A percentile compares a stretch with the other conserved stretches of the same genome.
Conservation (phyloP, 306 rosid species). For the Lathyrus oleraceus region DNA sequence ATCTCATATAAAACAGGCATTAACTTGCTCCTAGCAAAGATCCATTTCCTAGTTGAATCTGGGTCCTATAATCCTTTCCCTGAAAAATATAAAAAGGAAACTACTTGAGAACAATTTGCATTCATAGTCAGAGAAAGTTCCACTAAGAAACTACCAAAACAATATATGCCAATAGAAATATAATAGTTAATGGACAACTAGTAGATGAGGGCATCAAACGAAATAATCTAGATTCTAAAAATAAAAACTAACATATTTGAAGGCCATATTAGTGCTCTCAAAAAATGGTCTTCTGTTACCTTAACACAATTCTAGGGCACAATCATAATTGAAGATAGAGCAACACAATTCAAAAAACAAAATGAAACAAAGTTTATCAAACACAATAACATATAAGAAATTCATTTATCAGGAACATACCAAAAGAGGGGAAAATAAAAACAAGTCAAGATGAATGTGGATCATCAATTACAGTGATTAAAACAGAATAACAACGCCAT, state of each 20-base stretch:
- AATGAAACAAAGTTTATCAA: too few relatives aligned
- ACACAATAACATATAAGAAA: too few relatives aligned
- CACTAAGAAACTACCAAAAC: neutral
- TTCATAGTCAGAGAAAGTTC: neutral
- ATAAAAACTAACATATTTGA: conserved; percentile 10
- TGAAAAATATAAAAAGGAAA: conserved; percentile 39
- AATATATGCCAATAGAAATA: neutral
- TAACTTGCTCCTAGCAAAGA: conserved; percentile 90
- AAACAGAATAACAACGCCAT: too few relatives aligned
- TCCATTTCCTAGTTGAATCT: conserved; percentile 94
- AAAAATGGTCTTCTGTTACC: too few relatives aligned
- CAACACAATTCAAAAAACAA: too few relatives aligned
- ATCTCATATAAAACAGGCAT: neutral
- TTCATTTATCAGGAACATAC: too few relatives aligned
- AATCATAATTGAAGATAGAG: too few relatives aligned
- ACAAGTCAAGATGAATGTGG: too few relatives aligned
- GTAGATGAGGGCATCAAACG: neutral
- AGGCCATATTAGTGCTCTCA: too few relatives aligned
- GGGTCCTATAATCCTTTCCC: conserved; percentile 87
- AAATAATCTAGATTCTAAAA: neutral
- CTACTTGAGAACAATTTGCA: neutral
- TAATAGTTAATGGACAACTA: neutral
- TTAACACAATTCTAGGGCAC: too few relatives aligned
- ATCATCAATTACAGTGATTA: too few relatives aligned
- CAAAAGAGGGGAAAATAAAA: too few relatives aligned